phyloP scores from a whole-genome alignment of 148 eudicot genomes.

The Suaeda aralocaspica region DNA sequence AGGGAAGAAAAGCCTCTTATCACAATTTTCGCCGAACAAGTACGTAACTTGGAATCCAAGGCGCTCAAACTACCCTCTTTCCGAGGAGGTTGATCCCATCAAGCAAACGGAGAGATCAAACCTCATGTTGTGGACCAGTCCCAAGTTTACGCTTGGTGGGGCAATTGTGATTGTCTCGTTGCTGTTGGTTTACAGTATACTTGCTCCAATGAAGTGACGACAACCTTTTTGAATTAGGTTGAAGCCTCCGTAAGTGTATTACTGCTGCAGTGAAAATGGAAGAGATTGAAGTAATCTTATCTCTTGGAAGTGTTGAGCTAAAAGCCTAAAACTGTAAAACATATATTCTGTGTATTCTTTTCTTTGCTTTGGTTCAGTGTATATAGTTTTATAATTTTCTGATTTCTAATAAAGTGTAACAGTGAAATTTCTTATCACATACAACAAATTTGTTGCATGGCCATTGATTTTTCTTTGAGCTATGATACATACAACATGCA shows the following conservation, averaged over 20 bases:
- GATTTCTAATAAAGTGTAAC: not conserved
- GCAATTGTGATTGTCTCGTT: slow-evolving; percentile 73
- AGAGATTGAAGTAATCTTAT: not conserved
- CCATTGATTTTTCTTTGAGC: too few species aligned
- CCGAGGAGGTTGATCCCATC: slow-evolving; percentile 97
- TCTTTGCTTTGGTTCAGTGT: slow-evolving; percentile 8
- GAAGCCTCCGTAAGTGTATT: not conserved
- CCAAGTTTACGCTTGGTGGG: slow-evolving; percentile 61
- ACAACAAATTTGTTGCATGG: too few species aligned
- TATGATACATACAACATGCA: too few species aligned
- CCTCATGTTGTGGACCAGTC: slow-evolving; percentile 92
- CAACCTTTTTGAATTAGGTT: not conserved
- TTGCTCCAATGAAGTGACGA: slow-evolving; percentile 58
- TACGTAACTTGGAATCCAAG: slow-evolving; percentile 95
- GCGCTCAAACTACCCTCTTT: slow-evolving; percentile 76
- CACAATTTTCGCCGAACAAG: slow-evolving; percentile 65
- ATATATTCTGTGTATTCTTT: not conserved
- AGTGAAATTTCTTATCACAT: too few species aligned
- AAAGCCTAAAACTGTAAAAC: too few species aligned
- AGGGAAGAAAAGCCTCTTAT: slow-evolving; percentile 56
- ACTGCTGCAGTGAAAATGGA: too few species aligned
- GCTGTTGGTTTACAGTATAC: slow-evolving; percentile 70
- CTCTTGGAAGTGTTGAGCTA: not conserved
- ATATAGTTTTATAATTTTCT: slow-evolving; percentile 6
- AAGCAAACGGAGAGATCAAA: slow-evolving; percentile 86